Percentiles rank a stretch among this genome's conserved stretches.
phyloP scores from a whole-genome alignment of 2,329 filamentous ascomycete genomes.

The Hortaea sp. region DNA sequence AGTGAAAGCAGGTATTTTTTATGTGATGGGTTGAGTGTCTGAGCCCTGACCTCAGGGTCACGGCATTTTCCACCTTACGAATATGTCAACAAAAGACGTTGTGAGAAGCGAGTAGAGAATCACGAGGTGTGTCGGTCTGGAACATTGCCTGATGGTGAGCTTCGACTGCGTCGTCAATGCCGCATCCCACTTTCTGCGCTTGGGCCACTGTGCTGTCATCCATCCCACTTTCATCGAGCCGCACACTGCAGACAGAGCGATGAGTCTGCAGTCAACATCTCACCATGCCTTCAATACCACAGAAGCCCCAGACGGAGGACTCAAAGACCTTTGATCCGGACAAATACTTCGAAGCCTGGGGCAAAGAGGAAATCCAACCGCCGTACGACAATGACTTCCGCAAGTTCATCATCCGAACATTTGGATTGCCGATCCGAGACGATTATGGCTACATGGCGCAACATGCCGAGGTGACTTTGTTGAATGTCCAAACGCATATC shows the following conservation, averaged over 20 bases:
- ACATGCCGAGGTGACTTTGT: conserved; percentile 38
- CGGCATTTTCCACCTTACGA: too few relatives aligned
- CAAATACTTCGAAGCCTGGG: conserved; percentile 35
- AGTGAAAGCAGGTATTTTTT: too few relatives aligned
- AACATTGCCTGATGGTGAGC: too few relatives aligned
- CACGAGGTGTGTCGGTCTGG: too few relatives aligned
- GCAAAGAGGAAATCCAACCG: conserved; percentile 25
- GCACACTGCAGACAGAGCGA: not conserved
- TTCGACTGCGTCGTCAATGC: too few relatives aligned
- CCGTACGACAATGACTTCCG: conserved; percentile 35
- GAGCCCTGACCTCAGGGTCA: too few relatives aligned
- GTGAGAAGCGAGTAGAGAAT: too few relatives aligned
- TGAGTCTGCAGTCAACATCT: not conserved
- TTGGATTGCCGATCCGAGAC: conserved; percentile 36
- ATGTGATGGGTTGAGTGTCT: too few relatives aligned
- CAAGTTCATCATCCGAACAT: conserved; percentile 37
- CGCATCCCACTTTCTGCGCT: not conserved
- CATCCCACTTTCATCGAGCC: not conserved
- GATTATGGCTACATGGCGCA: conserved; percentile 43
- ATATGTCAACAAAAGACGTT: too few relatives aligned
- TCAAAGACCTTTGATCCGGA: conserved; percentile 37
- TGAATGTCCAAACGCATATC: conserved; percentile 40
- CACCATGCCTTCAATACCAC: conserved; percentile 21
- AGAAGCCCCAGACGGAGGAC: conserved; percentile 28
- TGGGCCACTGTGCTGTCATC: not conserved